Percentiles rank a stretch among this genome's conserved stretches.
Evolutionary conservation across 2,329 filamentous ascomycete genomes (phyloP).

Genomic region (Hymenoscyphus salicellus): DNA sequence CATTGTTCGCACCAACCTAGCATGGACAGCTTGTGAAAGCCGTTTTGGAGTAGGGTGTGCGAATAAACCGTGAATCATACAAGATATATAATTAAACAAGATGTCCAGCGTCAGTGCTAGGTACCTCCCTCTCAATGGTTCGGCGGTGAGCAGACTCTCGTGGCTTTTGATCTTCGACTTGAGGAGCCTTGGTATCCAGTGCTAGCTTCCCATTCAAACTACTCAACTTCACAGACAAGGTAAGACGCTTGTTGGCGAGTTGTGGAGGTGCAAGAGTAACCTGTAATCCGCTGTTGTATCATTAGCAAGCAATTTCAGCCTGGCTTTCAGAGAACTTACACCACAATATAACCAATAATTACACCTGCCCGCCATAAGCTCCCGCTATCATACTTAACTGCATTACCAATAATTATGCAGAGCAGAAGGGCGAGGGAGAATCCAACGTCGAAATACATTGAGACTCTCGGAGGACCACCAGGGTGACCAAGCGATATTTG

Average conservation of each 20-base stretch:
- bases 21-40: no score
- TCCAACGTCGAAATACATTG: slow-evolving; percentile 14
- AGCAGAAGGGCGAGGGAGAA: slow-evolving; percentile 14
- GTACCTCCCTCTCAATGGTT: background rate
- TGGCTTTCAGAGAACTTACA: slow-evolving; percentile 15
- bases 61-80: no score
- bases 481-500: slow-evolving; percentile 6
- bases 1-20: no score
- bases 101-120: background rate
- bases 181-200: slow-evolving; percentile 15
- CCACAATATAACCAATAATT: slow-evolving; percentile 19
- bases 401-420: slow-evolving; percentile 15
- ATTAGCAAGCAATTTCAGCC: background rate
- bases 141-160: background rate
- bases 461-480: slow-evolving; percentile 7
- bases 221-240: slow-evolving; percentile 41
- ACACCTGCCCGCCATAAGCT: slow-evolving; percentile 13
- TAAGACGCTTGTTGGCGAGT: slow-evolving; percentile 60
- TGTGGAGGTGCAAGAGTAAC: slow-evolving; percentile 55
- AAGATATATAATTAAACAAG: background rate
- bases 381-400: background rate
- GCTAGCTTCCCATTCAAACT: slow-evolving; percentile 14
- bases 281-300: slow-evolving; percentile 8
- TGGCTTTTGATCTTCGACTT: background rate
- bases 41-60: no score